A percentile compares a stretch with the other conserved stretches of the same genome.
phyloP scores from a whole-genome alignment of 2,329 filamentous ascomycete genomes.

The Botrytis pseudocinerea region DNA sequence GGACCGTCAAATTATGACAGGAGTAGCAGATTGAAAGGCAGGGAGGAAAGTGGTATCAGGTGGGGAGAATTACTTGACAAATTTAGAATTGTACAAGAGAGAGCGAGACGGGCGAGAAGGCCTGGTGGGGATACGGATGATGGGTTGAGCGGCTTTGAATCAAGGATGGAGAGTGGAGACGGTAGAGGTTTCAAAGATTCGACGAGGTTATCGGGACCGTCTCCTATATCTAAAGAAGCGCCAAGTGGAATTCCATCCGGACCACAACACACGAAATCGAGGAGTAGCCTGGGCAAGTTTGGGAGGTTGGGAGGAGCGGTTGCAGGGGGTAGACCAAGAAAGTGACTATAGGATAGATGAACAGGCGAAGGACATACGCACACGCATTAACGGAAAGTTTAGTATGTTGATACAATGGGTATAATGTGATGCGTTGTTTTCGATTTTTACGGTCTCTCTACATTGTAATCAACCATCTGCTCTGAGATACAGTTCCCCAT shows the following conservation, averaged over 20 bases:
- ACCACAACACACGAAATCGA: constrained; percentile 55
- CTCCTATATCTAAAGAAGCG: constrained; percentile 50
- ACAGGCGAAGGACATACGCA: background rate
- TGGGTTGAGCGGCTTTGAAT: constrained; percentile 53
- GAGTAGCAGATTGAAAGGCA: constrained; percentile 70
- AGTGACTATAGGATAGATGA: constrained; percentile 42
- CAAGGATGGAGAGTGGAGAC: constrained; percentile 38
- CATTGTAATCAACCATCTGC: background rate
- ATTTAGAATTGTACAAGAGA: constrained; percentile 88
- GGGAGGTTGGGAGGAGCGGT: constrained; percentile 72
- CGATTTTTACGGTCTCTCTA: background rate
- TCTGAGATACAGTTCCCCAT: background rate
- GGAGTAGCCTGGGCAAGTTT: constrained; percentile 66
- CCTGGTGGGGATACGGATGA: constrained; percentile 49
- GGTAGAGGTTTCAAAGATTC: constrained; percentile 44
- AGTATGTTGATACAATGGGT: background rate
- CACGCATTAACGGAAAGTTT: background rate
- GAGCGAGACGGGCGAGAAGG: constrained; percentile 70
- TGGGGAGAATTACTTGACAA: constrained; percentile 95
- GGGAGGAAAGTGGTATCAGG: constrained; percentile 81
- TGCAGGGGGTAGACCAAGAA: constrained; percentile 52
- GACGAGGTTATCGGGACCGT: constrained; percentile 41
- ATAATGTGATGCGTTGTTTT: background rate
- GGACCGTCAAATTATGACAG: constrained; percentile 64
- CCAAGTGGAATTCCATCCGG: constrained; percentile 43